Percentiles rank a stretch among this genome's conserved stretches.
Evolutionary conservation across 2,329 filamentous ascomycete genomes (phyloP).

Genomic region (Pyrenochaeta sp.): DNA sequence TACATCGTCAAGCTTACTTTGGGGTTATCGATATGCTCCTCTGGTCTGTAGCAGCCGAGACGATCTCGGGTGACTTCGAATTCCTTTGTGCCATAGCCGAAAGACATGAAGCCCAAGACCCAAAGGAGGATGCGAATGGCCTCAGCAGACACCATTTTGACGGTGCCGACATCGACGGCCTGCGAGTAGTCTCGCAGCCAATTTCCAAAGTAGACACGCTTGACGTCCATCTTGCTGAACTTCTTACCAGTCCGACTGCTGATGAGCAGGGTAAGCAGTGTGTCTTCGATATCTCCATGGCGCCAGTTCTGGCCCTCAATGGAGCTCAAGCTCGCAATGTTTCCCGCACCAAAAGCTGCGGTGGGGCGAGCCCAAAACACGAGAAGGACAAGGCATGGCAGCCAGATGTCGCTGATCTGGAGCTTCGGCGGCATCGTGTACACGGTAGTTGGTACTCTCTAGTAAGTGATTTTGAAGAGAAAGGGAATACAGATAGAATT

Average conservation of each 20-base stretch:
- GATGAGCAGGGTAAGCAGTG: constrained; percentile 76
- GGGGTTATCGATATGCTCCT: constrained; percentile 80
- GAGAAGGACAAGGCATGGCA: constrained; percentile 57
- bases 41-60: constrained; percentile 76
- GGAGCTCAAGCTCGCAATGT: constrained; percentile 82
- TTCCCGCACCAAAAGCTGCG: constrained; percentile 85
- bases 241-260: constrained; percentile 75
- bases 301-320: constrained; percentile 82
- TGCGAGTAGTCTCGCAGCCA: constrained; percentile 95
- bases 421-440: constrained; percentile 38
- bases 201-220: constrained; percentile 94
- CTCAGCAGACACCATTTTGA: constrained; percentile 89
- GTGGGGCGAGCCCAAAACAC: constrained; percentile 74
- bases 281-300: constrained; percentile 84
- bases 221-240: constrained; percentile 86
- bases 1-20: constrained; percentile 53
- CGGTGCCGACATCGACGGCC: constrained; percentile 89
- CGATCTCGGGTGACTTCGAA: constrained; percentile 84
- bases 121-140: constrained; percentile 90
- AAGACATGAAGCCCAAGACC: constrained; percentile 88
- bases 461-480: constrained; percentile 1
- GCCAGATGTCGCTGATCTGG: constrained; percentile 44
- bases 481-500: neutral
- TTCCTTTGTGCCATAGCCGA: constrained; percentile 83
- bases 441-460: neutral